Base-by-base conservation (phyloP, 1,284 basidiomycete species). In the Austroboletus novae-zelandiae region DNA sequence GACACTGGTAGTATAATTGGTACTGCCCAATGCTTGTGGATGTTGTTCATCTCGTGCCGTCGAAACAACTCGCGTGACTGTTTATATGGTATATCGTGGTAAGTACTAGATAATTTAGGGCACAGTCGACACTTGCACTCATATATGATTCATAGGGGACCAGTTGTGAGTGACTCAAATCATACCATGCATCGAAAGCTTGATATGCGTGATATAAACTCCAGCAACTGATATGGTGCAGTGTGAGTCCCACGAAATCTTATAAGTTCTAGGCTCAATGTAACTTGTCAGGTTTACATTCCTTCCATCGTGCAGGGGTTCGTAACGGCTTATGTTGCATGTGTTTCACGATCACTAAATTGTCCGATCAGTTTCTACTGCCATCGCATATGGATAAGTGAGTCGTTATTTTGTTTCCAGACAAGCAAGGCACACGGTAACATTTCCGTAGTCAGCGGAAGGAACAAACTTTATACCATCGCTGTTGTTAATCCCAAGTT, bases 351-450 rank as follows among this genome's bases (percentile, higher is more conserved):
- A 57, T 23, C 14, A 1, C 14, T 15, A 8, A 32, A 32, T 7
- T 1, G 34, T 29, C n/a, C 23, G 8, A 8, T 40, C 35, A 60
- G 57, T 40, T 58, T 58, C 23, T 61, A 60, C 17, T 49, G 58
- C 35, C 17, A 14, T 46, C 56, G 55, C 4, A 40, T 60, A 50
- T 59, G 57, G 57, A 50, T 40, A 9, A 58, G 57, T 59, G 39
- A 40, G 57, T 45, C 6, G 23, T 18, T 3, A 34, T 25, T 4
- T 10, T 11, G 18, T 32, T 23, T 14, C 8, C 5, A 23, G 17
- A 27, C 7, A 13, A 9, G 10, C 40, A 10, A 37, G 18, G 4
- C 47, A 9, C 11, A 13, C 5, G 18, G 0, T 45, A 4, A 47
- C 25, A 10, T 18, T n/a, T 17, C 5, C 9, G 15, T 23, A 60